Evolutionary conservation across 371 early-diverging fungal species (phyloP), one percentile per base, ranked within the genome.

Genomic region (Rhizopus sp.): DNA sequence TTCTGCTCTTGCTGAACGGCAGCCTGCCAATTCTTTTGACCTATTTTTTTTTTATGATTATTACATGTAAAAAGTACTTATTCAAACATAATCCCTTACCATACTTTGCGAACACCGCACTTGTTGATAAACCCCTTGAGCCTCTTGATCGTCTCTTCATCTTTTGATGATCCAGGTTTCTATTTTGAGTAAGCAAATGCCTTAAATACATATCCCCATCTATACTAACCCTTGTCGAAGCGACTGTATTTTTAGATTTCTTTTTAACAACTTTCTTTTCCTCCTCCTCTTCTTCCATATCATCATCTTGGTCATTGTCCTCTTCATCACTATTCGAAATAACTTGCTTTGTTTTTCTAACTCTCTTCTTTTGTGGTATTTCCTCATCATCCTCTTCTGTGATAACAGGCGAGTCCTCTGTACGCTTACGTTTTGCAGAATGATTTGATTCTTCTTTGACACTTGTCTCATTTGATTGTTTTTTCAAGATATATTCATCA

Each of bases 31-130:
- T 54, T 80, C 73, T 35, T 60, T 68, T 3, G 67, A 52, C 72
- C 72, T 72, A 44, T 10, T 1, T 6, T 23, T 23, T 23, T 23
- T 23, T 23, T 23, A 23, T 23, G 23, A 23, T 23, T 33, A 16
- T 42, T 17, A 33, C 38, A 23, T 23, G 23, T 23, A 2, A 1
- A 32, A 12, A 42, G 32, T 23, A 23, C 35, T 5, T 38, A 16
- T 37, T 12, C 2, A n/a, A 48, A 12, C 0, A 5, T 13, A 10
- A 10, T 5, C 3, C 10, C 17, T 46, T 60, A 63, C 78, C 79
- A 78, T 39, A 66, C 50, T 57, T 78, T 78, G 39, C 73, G 67
- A 16, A 77, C 70, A 31, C 80, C 80, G 52, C 80, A 80, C 49
- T 77, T 75, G 46, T 47, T 59, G 12, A 80, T 63, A 16, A 71